Evolutionary conservation across 164 flowering plant genomes (phyloP).

Genomic region (Vitis labrusca): DNA sequence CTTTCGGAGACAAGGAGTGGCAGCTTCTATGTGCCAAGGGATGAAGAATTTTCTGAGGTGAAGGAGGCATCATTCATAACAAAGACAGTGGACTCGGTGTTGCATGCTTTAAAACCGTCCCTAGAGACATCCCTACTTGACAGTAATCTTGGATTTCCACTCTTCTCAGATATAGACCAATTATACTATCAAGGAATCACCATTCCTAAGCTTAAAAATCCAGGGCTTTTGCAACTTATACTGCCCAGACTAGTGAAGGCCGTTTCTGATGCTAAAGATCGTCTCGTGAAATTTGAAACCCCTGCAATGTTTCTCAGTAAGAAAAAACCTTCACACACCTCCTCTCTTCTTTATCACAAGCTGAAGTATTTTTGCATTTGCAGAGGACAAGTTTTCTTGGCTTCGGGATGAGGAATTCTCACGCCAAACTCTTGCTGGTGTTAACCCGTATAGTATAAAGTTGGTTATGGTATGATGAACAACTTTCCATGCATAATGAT

Average conservation of each 20-base stretch:
- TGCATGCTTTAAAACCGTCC: slow-evolving; percentile 27
- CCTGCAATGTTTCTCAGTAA: slow-evolving; percentile 22
- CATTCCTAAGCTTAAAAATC: slow-evolving; percentile 3
- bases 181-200: slow-evolving; percentile 29
- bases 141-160: slow-evolving; percentile 21
- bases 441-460: slow-evolving; percentile 44
- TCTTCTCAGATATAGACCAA: slow-evolving; percentile 35
- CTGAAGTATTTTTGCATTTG: not conserved
- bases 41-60: slow-evolving; percentile 32
- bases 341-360: not conserved
- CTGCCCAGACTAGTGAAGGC: slow-evolving; percentile 27
- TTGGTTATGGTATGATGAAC: slow-evolving; percentile 41
- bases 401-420: slow-evolving; percentile 43
- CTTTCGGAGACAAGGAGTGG: slow-evolving; percentile 21
- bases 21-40: no score
- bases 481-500: not conserved
- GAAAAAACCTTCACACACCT: not conserved
- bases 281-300: slow-evolving; percentile 34
- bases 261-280: not conserved
- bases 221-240: not conserved
- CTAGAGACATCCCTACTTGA: slow-evolving; percentile 14
- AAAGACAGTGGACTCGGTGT: slow-evolving; percentile 5
- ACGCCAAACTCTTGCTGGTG: slow-evolving; percentile 55
- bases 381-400: slow-evolving; percentile 56
- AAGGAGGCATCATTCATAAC: slow-evolving; percentile 22